Percentiles rank a stretch among this genome's conserved stretches.
Conservation (phyloP, 2,329 filamentous ascomycete species). For the Aureobasidium sp. region DNA sequence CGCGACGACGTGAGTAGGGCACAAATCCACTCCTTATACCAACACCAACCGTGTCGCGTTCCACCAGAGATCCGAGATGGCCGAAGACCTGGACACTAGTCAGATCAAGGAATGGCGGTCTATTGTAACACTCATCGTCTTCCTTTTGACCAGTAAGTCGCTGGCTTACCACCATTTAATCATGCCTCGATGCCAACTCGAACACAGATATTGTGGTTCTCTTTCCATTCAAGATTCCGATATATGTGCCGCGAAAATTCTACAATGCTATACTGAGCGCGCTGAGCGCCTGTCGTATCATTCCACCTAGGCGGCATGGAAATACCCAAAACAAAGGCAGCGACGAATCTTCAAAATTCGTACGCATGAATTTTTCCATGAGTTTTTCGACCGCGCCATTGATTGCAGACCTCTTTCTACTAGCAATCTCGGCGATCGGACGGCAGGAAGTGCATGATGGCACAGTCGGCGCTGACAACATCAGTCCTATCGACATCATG, state of each 20-base stretch:
- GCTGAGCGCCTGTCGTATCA: slow-evolving; percentile 46
- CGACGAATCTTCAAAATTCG: slow-evolving; percentile 34
- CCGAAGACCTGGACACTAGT: slow-evolving; percentile 41
- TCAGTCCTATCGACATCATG: slow-evolving; percentile 67
- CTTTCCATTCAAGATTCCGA: slow-evolving; percentile 60
- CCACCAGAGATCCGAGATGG: slow-evolving; percentile 21
- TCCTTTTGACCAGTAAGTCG: slow-evolving; percentile 61
- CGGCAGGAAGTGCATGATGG: slow-evolving; percentile 61
- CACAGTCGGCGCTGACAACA: slow-evolving; percentile 58
- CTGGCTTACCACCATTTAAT: background rate
- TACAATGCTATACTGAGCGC: slow-evolving; percentile 40
- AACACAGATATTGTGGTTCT: slow-evolving; percentile 58
- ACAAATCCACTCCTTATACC: background rate
- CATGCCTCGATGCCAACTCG: background rate
- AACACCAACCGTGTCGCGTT: background rate
- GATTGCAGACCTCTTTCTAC: slow-evolving; percentile 63
- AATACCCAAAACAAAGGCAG: slow-evolving; percentile 20
- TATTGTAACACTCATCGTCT: slow-evolving; percentile 63
- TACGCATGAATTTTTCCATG: slow-evolving; percentile 54
- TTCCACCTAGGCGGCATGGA: slow-evolving; percentile 36
- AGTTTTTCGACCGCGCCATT: slow-evolving; percentile 66
- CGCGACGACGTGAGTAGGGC: background rate
- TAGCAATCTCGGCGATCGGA: slow-evolving; percentile 63
- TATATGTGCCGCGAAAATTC: slow-evolving; percentile 51
- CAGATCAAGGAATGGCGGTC: slow-evolving; percentile 60